Evolutionary conservation across 192 early-diverging fungal genomes (phyloP), one percentile per base, ranked within the genome.

Genomic region (Backusella luteola): DNA sequence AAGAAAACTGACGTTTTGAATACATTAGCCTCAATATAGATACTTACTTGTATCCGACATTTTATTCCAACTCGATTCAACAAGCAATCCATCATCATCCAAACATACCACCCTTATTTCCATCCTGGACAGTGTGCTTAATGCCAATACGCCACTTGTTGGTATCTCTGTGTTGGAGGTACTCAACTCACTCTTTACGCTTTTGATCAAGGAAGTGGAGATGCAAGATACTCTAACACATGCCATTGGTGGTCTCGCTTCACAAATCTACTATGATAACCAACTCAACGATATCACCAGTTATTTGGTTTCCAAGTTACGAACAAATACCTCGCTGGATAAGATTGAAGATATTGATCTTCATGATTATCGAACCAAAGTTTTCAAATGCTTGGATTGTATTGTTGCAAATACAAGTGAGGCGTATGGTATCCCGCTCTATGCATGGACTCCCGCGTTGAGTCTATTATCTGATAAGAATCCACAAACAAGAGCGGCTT

Each of bases 251-350:
- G 87, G 87, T n/a, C 76, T 89, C 23, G 85, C 83, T 9, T 85
- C 81, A 2, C 88, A 89, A 56, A 85, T 84, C 21, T 89, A 89
- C 42, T 89, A 89, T 63, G 80, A 84, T 6, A 87, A 87, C 56
- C 88, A 89, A 75, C 66, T 88, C 4, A 83, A 84, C 32, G 87
- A 89, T 52, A 89, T 89, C 19, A 84, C 86, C 34, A 82, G 84
- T 19, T 84, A 87, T 73, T 79, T 89, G 34, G 68, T 84, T 23
- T 77, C 83, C 72, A 85, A 85, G 59, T 74, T 89, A 38, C 17
- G 76, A 70, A 21, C 73, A 34, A 71, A 63, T 41, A 82, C 81
- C 0, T 68, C 81, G 6, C 52, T 82, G 1, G 66, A 79, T 14
- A 42, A 72, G 15, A 74, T 85, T 14, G 85, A 88, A 21, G 84